Percentiles rank a stretch among this genome's conserved stretches.
Conservation (phyloP, 1,284 basidiomycete genomes). For the Puccinia coronata region DNA sequence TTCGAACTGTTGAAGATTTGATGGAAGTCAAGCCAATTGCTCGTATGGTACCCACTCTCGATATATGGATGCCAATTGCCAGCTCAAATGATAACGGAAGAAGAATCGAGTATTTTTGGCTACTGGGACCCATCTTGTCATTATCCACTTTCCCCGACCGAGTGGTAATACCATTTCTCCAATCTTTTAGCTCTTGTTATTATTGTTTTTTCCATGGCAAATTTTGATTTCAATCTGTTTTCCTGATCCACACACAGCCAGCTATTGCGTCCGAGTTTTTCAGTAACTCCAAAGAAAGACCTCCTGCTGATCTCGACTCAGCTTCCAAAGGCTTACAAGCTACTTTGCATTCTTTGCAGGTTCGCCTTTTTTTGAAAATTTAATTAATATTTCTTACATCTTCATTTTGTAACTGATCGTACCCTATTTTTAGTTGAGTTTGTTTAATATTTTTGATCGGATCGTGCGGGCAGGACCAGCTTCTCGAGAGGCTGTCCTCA, state of each 20-base stretch:
- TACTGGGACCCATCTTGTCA: slow-evolving; percentile 79
- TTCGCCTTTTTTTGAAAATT: slow-evolving; percentile 54
- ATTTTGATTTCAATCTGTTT: neutral
- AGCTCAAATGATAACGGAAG: slow-evolving; percentile 52
- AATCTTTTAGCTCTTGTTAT: no score
- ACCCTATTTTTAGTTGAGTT: slow-evolving; percentile 64
- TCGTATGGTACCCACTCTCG: slow-evolving; percentile 30
- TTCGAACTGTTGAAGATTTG: slow-evolving; percentile 42
- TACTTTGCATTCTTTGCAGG: slow-evolving; percentile 78
- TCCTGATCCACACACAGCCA: slow-evolving; percentile 64
- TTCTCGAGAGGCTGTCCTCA: slow-evolving; percentile 79
- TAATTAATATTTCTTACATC: neutral
- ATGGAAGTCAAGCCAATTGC: slow-evolving; percentile 41
- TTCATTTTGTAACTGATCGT: slow-evolving; percentile 50
- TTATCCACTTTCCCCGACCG: slow-evolving; percentile 74
- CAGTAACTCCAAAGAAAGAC: slow-evolving; percentile 75
- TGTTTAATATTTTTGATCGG: slow-evolving; percentile 86
- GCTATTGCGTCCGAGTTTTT: slow-evolving; percentile 76
- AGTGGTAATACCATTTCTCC: neutral
- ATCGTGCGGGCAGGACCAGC: slow-evolving; percentile 79
- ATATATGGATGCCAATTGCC: slow-evolving; percentile 59
- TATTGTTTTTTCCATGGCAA: neutral
- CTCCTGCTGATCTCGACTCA: slow-evolving; percentile 74
- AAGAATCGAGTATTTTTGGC: slow-evolving; percentile 65
- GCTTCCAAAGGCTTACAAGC: slow-evolving; percentile 78